Percentiles rank a stretch among this genome's conserved stretches.
Conservation (phyloP, 2,329 filamentous ascomycete genomes). For the Penicillium thymicola region DNA sequence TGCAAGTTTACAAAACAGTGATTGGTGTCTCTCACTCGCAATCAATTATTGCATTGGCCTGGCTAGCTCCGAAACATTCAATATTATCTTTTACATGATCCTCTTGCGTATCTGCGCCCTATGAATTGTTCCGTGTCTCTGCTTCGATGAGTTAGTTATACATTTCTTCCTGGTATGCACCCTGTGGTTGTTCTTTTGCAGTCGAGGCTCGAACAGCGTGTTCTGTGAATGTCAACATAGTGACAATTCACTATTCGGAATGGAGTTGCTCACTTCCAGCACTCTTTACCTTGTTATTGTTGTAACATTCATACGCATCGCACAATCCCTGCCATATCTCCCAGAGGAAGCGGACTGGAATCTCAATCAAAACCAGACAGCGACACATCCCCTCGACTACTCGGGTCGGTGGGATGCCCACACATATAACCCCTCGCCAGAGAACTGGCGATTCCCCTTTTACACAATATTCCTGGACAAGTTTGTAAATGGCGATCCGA, state of each 20-base stretch:
- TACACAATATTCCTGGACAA: slow-evolving; percentile 64
- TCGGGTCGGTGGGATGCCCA: slow-evolving; percentile 53
- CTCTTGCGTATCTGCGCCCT: background rate
- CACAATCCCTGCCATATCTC: slow-evolving; percentile 7
- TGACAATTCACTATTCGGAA: slow-evolving; percentile 6
- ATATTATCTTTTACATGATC: slow-evolving; percentile 9
- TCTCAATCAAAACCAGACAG: slow-evolving; percentile 58
- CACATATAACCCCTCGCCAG: slow-evolving; percentile 52
- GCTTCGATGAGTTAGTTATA: background rate
- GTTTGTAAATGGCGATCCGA: slow-evolving; percentile 62
- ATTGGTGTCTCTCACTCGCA: background rate
- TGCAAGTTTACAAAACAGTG: background rate
- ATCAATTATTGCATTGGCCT: background rate
- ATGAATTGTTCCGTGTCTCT: background rate
- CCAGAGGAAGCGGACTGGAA: slow-evolving; percentile 38
- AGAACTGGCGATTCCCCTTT: slow-evolving; percentile 63
- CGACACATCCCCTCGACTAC: slow-evolving; percentile 56
- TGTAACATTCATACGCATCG: slow-evolving; percentile 3
- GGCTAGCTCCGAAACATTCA: background rate
- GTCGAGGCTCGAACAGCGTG: slow-evolving; percentile 4
- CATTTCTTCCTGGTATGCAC: background rate
- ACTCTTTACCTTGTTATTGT: slow-evolving; percentile 4
- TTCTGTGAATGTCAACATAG: slow-evolving; percentile 7
- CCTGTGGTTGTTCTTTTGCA: background rate
- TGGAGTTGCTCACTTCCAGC: slow-evolving; percentile 1